Evolutionary conservation across 371 early-diverging fungal species (phyloP).

Genomic region (Apophysomyces elegans): DNA sequence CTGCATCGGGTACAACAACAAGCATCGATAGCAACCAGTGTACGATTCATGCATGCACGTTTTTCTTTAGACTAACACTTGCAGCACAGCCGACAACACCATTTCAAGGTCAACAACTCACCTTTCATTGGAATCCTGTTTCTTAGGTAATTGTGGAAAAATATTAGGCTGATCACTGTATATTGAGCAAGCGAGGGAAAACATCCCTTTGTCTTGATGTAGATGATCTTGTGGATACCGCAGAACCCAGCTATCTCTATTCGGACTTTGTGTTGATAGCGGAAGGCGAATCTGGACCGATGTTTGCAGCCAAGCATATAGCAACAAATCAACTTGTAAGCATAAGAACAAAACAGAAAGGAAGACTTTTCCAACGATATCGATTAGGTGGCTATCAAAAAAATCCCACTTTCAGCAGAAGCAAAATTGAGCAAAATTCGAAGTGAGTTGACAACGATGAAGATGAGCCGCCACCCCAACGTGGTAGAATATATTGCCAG

Average conservation of each 20-base stretch:
- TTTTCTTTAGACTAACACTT: neutral
- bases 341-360: neutral
- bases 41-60: neutral
- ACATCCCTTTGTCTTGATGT: neutral
- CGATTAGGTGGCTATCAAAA: conserved; percentile 68
- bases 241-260: conserved; percentile 53
- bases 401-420: conserved; percentile 58
- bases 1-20: conserved; percentile 11
- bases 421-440: conserved; percentile 63
- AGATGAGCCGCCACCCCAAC: conserved; percentile 63
- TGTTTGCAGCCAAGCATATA: conserved; percentile 55
- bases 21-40: conserved; percentile 8
- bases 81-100: neutral
- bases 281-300: conserved; percentile 74
- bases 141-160: conserved; percentile 30
- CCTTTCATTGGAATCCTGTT: conserved; percentile 37
- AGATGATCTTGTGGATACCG: conserved; percentile 51
- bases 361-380: neutral
- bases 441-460: conserved; percentile 69
- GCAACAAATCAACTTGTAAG: conserved; percentile 39
- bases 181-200: neutral
- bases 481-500: conserved; percentile 68
- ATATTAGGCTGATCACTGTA: neutral
- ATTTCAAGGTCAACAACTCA: conserved; percentile 19
- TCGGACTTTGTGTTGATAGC: conserved; percentile 57